Conservation (phyloP, 2,329 filamentous ascomycete species). For the Apiospora aurea region DNA sequence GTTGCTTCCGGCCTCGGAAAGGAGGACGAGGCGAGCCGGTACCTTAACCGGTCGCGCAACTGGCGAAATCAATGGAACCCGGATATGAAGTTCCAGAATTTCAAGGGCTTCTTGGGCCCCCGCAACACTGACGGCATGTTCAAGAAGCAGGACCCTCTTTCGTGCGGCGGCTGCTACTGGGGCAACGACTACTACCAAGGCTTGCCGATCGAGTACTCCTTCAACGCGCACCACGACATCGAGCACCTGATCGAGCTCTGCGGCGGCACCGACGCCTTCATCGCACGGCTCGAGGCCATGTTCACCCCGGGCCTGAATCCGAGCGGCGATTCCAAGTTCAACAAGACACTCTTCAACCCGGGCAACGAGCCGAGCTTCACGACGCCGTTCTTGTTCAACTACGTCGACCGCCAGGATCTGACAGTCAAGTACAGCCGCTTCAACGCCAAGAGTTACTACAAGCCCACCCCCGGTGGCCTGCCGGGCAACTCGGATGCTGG, state of each 20-base stretch:
- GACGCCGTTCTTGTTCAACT: conserved; percentile 74
- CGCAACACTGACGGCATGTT: conserved; percentile 59
- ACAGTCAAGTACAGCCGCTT: conserved; percentile 64
- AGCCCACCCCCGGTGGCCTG: conserved; percentile 60
- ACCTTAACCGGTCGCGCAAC: conserved; percentile 68
- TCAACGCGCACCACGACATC: conserved; percentile 74
- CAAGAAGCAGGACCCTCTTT: conserved; percentile 61
- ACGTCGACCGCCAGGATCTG: conserved; percentile 67
- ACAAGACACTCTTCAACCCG: conserved; percentile 68
- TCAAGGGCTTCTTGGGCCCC: conserved; percentile 72
- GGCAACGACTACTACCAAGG: conserved; percentile 66
- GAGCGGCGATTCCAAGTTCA: conserved; percentile 50
- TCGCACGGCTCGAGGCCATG: conserved; percentile 65
- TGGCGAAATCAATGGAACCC: conserved; percentile 78
- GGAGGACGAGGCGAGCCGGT: conserved; percentile 59
- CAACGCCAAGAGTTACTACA: conserved; percentile 67
- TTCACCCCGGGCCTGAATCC: conserved; percentile 58
- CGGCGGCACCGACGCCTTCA: conserved; percentile 63
- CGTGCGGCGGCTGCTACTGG: conserved; percentile 73
- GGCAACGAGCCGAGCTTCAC: conserved; percentile 74
- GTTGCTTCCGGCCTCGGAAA: conserved; percentile 67
- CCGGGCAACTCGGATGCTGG: conserved; percentile 77
- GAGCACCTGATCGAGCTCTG: conserved; percentile 57
- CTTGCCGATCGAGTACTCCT: conserved; percentile 70
- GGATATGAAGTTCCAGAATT: conserved; percentile 62